Base-by-base conservation (phyloP, 441 rosid genomes). In the Gossypium gossypioides region DNA sequence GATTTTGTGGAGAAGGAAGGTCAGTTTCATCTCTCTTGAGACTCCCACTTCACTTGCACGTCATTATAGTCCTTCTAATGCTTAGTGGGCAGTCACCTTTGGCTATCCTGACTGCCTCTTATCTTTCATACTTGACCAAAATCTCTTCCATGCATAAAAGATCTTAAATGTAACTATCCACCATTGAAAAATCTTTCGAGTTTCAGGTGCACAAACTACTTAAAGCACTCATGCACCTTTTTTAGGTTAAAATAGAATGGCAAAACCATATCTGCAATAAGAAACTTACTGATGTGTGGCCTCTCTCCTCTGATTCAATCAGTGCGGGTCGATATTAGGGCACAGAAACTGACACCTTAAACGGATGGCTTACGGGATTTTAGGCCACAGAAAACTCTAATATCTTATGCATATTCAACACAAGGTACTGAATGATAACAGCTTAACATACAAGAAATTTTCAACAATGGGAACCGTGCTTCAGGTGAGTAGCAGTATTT, bases 101-200 rank as follows among this genome's bases (percentile, higher is more conserved):
- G 78, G 85, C 82, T 82, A 80, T 12, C 24, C 75, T 75, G 67
- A 78, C 81, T 37, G 74, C 22, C 81, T 78, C 84, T 84, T 27
- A 32, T 78, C 77, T 75, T 77, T 72, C 85, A 80, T 75, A 68
- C 77, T 46, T 80, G 83, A 75, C 79, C 76, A 67, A 19, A 24
- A 15, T 8, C 80, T 81, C 78, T 78, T 82, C 80, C 69, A 51
- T 46, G 3, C 27, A 62, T 37, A 52, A 61, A 40, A 29, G 46
- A 13, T 25, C 63, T 32, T 42, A 29, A 60, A n/a, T 50, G 55
- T 50, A 51, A 21, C 22, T 48, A 48, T n/a, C 16, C 16, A n/a
- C 16, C 52, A 48, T 48, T 13, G 15, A n/a, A 48, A 13, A 48
- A 40, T 12, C 46, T 48, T 4, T 48, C 4, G 54, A 48, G 54